Percentiles rank a stretch among this genome's conserved stretches.
Conservation (phyloP, 148 eudicot genomes). For the Chenopodium quinoa region DNA sequence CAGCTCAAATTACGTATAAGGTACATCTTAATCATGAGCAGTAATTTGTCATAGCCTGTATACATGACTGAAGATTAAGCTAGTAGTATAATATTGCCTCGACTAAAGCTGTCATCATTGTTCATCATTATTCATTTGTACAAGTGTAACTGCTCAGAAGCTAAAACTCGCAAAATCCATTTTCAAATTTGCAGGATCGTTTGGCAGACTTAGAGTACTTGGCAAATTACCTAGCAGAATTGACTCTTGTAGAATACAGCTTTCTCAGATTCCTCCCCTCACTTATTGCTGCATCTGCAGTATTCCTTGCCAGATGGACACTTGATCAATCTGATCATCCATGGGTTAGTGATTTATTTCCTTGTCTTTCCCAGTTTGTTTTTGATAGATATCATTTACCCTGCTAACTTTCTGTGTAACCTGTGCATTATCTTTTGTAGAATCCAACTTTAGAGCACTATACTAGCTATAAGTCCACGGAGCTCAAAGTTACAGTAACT, state of each 20-base stretch:
- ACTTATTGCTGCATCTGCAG: conserved; percentile 81
- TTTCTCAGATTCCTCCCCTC: conserved; percentile 79
- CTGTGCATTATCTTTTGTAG: conserved; percentile 40
- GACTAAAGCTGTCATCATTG: neutral
- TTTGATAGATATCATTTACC: neutral
- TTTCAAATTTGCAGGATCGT: conserved; percentile 42
- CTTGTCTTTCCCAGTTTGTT: neutral
- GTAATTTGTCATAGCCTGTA: neutral
- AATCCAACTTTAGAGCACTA: conserved; percentile 82
- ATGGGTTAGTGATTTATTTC: conserved; percentile 51
- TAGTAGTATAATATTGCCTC: neutral
- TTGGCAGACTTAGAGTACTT: conserved; percentile 65
- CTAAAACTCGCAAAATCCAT: neutral
- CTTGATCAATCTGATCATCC: conserved; percentile 72
- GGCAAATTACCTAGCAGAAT: conserved; percentile 87
- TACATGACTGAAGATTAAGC: neutral
- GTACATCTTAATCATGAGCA: conserved; percentile 25
- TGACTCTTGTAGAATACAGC: conserved; percentile 74
- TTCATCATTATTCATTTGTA: neutral
- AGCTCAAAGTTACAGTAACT: conserved; percentile 53
- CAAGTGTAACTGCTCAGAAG: neutral
- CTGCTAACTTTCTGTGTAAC: neutral
- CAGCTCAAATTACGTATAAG: conserved; percentile 62
- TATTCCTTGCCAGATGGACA: conserved; percentile 88
- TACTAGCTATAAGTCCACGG: conserved; percentile 50